Evolutionary conservation across 805 yeast species (phyloP).

Genomic region (Saccharomycopsis fibuligera): DNA sequence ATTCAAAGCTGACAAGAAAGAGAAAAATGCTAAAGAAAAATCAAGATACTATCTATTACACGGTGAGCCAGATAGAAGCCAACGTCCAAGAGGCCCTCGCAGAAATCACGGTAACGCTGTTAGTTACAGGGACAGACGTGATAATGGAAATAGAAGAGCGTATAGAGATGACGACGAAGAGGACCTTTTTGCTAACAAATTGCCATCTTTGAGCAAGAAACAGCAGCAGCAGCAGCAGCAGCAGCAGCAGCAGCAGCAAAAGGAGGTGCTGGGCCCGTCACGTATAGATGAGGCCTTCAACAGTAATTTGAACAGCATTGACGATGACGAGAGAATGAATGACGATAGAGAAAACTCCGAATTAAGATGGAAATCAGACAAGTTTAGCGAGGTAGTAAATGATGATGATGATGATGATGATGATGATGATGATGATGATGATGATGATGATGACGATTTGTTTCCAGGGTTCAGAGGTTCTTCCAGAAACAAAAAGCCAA

Average conservation of each 20-base stretch:
- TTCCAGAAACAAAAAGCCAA: background rate
- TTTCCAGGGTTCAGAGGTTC: slow-evolving; percentile 28
- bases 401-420: slow-evolving; percentile 10
- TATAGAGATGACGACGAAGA: slow-evolving; percentile 27
- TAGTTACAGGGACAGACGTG: slow-evolving; percentile 9
- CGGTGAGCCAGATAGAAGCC: slow-evolving; percentile 55
- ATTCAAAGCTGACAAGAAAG: slow-evolving; percentile 48
- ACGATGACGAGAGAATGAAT: slow-evolving; percentile 14
- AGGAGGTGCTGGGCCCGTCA: too few species aligned
- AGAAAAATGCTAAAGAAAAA: slow-evolving; percentile 46
- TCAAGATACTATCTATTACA: slow-evolving; percentile 62
- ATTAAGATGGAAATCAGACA: slow-evolving; percentile 15
- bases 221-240: background rate
- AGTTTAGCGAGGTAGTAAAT: too few species aligned
- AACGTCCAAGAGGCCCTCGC: slow-evolving; percentile 22
- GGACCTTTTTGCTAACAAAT: slow-evolving; percentile 33
- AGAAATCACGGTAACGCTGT: background rate
- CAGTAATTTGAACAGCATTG: background rate
- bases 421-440: slow-evolving; percentile 8
- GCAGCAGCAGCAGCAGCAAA: too few species aligned
- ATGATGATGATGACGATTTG: slow-evolving; percentile 30
- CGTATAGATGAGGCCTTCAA: slow-evolving; percentile 11
- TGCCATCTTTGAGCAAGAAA: slow-evolving; percentile 25
- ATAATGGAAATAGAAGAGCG: background rate
- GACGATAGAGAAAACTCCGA: too few species aligned